Conservation (phyloP, 2,329 filamentous ascomycete genomes). For the Ampelomyces quisqualis region DNA sequence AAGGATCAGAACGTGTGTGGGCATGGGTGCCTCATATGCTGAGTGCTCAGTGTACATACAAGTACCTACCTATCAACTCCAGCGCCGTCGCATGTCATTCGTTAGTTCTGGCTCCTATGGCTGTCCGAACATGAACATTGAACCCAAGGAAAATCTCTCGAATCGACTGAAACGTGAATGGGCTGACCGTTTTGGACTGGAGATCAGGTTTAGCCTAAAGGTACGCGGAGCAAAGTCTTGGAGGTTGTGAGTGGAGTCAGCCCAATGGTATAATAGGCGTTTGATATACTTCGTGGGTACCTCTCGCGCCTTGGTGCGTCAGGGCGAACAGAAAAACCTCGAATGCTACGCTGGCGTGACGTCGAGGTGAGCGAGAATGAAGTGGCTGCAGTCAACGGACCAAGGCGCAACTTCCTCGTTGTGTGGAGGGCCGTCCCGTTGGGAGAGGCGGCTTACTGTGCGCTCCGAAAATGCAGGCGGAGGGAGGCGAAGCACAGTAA, state of each 20-base stretch:
- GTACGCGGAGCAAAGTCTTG: conserved; percentile 21
- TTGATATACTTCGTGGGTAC: conserved; percentile 26
- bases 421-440: conserved; percentile 32
- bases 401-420: conserved; percentile 11
- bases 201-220: conserved; percentile 30
- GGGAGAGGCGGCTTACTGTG: conserved; percentile 27
- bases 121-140: conserved; percentile 15
- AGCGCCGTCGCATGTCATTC: conserved; percentile 21
- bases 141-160: conserved; percentile 17
- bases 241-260: conserved; percentile 19
- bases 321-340: conserved; percentile 17
- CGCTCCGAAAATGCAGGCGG: conserved; percentile 11
- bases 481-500: conserved; percentile 1
- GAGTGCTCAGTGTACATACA: conserved; percentile 26
- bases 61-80: conserved; percentile 25
- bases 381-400: conserved; percentile 9
- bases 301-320: conserved; percentile 4
- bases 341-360: conserved; percentile 15
- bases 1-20: conserved; percentile 15
- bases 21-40: conserved; percentile 25
- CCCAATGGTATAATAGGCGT: conserved; percentile 23
- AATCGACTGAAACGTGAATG: conserved; percentile 15
- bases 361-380: conserved; percentile 14
- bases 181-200: conserved; percentile 22
- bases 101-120: conserved; percentile 17